Evolutionary conservation across 805 yeast genomes (phyloP).

Genomic region (Pichia phayaonensis): DNA sequence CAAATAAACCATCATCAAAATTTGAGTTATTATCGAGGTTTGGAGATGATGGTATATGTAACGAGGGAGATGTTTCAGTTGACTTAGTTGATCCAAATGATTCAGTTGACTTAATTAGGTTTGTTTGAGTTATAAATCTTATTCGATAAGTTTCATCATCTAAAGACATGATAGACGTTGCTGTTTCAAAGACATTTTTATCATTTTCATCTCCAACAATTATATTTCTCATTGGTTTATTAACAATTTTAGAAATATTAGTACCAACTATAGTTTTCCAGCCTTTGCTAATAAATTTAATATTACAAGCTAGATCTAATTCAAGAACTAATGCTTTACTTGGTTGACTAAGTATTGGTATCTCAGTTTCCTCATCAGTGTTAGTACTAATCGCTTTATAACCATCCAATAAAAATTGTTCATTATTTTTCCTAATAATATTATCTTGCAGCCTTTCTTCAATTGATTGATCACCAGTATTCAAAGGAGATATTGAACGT

Average conservation of each 20-base stretch:
- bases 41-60: not conserved
- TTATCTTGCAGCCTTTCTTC: not conserved
- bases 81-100: not conserved
- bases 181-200: conserved; percentile 57
- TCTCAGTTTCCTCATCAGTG: not conserved
- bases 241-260: conserved; percentile 42
- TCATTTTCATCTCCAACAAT: conserved; percentile 62
- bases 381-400: not conserved
- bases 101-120: conserved; percentile 9
- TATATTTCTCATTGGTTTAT: conserved; percentile 52
- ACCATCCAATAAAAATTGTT: not conserved
- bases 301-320: conserved; percentile 68
- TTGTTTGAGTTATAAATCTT: conserved; percentile 48
- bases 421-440: not conserved
- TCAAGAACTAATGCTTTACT: conserved; percentile 64
- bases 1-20: not conserved
- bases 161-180: conserved; percentile 58
- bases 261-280: conserved; percentile 82
- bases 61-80: not conserved
- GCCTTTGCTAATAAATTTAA: conserved; percentile 64
- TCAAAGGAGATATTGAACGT: conserved; percentile 5
- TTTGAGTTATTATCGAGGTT: too few relatives aligned
- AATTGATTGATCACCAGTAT: conserved; percentile 1
- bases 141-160: conserved; percentile 78
- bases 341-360: not conserved